Conservation (phyloP, 2,329 filamentous ascomycete genomes). For the Diaporthe capsici region DNA sequence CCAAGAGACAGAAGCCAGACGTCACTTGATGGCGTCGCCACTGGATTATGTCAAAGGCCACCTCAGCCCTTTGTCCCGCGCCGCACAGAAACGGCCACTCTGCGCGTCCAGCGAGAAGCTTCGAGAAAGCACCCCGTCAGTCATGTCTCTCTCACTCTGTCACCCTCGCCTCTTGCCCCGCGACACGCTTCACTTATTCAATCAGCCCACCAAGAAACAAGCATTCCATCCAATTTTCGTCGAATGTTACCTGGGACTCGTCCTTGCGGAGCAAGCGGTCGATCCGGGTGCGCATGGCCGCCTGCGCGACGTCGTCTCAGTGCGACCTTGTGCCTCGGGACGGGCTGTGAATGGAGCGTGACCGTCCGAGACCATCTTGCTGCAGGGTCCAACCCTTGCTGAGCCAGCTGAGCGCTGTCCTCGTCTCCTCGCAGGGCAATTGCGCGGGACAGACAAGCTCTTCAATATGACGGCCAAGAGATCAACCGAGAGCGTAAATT, state of each 20-base stretch:
- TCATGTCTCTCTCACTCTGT: background rate
- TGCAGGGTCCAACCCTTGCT: constrained; percentile 1
- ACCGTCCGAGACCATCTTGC: background rate
- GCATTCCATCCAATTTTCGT: background rate
- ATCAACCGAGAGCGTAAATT: background rate
- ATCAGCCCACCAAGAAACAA: background rate
- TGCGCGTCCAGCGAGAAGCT: constrained; percentile 6
- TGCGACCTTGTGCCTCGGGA: background rate
- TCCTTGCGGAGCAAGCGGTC: background rate
- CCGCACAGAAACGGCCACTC: constrained; percentile 5
- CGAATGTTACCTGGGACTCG: background rate
- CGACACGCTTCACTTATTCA: background rate
- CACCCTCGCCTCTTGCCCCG: background rate
- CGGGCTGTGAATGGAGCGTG: constrained; percentile 18
- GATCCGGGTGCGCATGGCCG: constrained; percentile 4
- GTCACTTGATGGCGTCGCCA: background rate
- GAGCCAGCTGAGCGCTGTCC: background rate
- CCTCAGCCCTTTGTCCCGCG: constrained; percentile 11
- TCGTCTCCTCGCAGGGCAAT: background rate
- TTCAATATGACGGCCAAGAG: background rate
- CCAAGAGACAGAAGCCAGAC: too few relatives aligned
- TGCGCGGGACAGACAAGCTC: constrained; percentile 12
- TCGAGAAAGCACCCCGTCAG: constrained; percentile 16
- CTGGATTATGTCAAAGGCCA: constrained; percentile 11
- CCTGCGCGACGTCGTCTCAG: background rate